phyloP scores from a whole-genome alignment of 176 grass and related monocot genomes.

The Oryza australiensis region DNA sequence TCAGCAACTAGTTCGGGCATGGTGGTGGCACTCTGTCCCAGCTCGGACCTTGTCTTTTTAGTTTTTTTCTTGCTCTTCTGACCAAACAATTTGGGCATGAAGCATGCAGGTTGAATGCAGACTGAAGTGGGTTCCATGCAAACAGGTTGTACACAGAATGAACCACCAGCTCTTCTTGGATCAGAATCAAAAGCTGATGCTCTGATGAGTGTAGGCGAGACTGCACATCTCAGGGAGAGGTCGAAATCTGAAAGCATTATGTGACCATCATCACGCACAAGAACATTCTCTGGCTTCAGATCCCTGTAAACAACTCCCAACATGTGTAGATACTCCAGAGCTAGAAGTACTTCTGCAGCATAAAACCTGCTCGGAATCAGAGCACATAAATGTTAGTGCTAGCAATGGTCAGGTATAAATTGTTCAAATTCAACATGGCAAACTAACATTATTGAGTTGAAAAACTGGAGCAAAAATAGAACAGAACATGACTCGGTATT shows the following conservation, averaged over 20 bases:
- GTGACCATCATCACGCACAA: slow-evolving; percentile 91
- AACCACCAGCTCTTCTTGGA: slow-evolving; percentile 44
- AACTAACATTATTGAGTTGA: neutral
- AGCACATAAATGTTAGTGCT: slow-evolving; percentile 27
- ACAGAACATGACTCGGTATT: neutral
- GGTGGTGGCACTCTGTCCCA: slow-evolving; percentile 38
- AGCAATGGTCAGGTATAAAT: neutral
- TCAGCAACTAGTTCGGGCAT: slow-evolving; percentile 81
- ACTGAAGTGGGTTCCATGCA: slow-evolving; percentile 86
- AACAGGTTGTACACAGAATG: slow-evolving; percentile 84
- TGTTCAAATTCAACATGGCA: neutral
- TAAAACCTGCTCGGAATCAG: slow-evolving; percentile 73
- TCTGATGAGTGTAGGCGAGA: slow-evolving; percentile 83
- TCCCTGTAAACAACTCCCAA: slow-evolving; percentile 92
- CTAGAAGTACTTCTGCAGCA: slow-evolving; percentile 87
- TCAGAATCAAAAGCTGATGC: slow-evolving; percentile 63
- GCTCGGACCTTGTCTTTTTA: slow-evolving; percentile 54
- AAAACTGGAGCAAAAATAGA: slow-evolving; percentile 10
- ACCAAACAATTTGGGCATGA: slow-evolving; percentile 76
- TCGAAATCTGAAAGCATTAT: slow-evolving; percentile 99
- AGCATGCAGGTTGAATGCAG: slow-evolving; percentile 83
- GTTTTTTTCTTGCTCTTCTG: slow-evolving; percentile 84
- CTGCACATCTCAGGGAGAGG: slow-evolving; percentile 78
- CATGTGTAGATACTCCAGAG: slow-evolving; percentile 96
- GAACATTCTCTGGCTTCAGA: slow-evolving; percentile 91